phyloP scores from a whole-genome alignment of 1,139 yeast genomes.

The Yamadazyma pseudoaaseri region DNA sequence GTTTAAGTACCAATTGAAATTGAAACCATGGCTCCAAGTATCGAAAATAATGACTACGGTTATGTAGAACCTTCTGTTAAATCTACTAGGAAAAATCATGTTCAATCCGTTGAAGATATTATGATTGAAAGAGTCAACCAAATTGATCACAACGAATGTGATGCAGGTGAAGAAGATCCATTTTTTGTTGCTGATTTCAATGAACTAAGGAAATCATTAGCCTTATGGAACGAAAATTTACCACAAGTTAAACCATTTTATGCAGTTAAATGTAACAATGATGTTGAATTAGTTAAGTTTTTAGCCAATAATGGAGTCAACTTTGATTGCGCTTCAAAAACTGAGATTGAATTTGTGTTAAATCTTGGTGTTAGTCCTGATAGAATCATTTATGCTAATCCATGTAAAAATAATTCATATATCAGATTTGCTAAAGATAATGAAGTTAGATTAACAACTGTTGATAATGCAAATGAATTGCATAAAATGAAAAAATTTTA shows the following conservation, averaged over 20 bases:
- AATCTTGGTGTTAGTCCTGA: slow-evolving; percentile 59
- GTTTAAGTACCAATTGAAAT: slow-evolving; percentile 5
- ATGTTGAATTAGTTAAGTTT: slow-evolving; percentile 54
- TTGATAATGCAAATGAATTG: slow-evolving; percentile 86
- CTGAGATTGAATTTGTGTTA: slow-evolving; percentile 72
- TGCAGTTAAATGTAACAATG: slow-evolving; percentile 94
- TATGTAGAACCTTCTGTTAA: not conserved
- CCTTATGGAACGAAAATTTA: slow-evolving; percentile 59
- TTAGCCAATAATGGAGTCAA: slow-evolving; percentile 66
- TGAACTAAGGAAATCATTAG: slow-evolving; percentile 59
- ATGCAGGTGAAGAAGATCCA: slow-evolving; percentile 79
- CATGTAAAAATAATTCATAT: slow-evolving; percentile 84
- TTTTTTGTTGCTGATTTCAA: slow-evolving; percentile 88
- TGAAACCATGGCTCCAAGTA: slow-evolving; percentile 29
- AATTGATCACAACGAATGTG: slow-evolving; percentile 62
- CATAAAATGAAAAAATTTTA: slow-evolving; percentile 66
- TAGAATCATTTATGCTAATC: slow-evolving; percentile 87
- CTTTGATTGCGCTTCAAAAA: slow-evolving; percentile 92
- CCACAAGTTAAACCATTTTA: slow-evolving; percentile 83
- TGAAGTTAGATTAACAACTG: slow-evolving; percentile 73
- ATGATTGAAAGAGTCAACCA: slow-evolving; percentile 39
- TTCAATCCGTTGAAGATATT: slow-evolving; percentile 33
- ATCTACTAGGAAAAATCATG: not conserved
- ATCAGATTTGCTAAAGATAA: slow-evolving; percentile 63
- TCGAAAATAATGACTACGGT: slow-evolving; percentile 18